Percentiles rank a stretch among this genome's conserved stretches.
Conservation (phyloP, 352 stramenopile genomes). For the Phytophthora fragariaefolia region DNA sequence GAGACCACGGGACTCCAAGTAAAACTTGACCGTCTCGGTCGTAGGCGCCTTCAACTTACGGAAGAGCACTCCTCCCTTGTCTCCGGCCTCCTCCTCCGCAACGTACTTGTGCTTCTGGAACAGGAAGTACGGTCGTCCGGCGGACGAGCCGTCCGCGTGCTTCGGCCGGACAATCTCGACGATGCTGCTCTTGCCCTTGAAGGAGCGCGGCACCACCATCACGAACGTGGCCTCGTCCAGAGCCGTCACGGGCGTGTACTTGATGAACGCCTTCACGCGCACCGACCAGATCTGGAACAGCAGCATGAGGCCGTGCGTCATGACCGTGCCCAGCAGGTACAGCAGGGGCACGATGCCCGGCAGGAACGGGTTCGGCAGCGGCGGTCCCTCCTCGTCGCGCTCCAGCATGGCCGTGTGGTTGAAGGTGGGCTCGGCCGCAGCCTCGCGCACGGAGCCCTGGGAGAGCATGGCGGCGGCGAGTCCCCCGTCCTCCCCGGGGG, state of each 20-base stretch:
- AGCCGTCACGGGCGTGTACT: conserved; percentile 77
- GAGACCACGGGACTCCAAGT: conserved; percentile 61
- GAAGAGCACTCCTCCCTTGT: conserved; percentile 78
- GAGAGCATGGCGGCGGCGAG: conserved; percentile 77
- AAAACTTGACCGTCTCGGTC: conserved; percentile 67
- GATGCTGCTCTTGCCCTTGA: conserved; percentile 90
- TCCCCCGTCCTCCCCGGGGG: conserved; percentile 41
- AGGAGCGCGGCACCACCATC: conserved; percentile 84
- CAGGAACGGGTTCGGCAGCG: conserved; percentile 91
- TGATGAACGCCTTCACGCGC: conserved; percentile 80
- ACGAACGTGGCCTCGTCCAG: conserved; percentile 77
- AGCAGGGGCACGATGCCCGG: conserved; percentile 90
- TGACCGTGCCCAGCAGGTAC: conserved; percentile 79
- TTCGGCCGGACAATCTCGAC: conserved; percentile 61
- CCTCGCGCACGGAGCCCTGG: conserved; percentile 70
- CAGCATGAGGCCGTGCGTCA: conserved; percentile 88
- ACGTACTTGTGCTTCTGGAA: conserved; percentile 93
- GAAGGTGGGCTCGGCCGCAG: conserved; percentile 39
- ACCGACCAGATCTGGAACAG: conserved; percentile 91
- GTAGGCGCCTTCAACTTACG: conserved; percentile 78
- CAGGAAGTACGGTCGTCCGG: conserved; percentile 72
- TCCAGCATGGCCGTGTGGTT: conserved; percentile 70
- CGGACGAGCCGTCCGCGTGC: conserved; percentile 40
- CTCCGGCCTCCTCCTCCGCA: conserved; percentile 58
- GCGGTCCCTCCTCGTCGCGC: conserved; percentile 64